Conservation (phyloP, 2,329 filamentous ascomycete genomes). For the Tolypocladium ophioglossoides region DNA sequence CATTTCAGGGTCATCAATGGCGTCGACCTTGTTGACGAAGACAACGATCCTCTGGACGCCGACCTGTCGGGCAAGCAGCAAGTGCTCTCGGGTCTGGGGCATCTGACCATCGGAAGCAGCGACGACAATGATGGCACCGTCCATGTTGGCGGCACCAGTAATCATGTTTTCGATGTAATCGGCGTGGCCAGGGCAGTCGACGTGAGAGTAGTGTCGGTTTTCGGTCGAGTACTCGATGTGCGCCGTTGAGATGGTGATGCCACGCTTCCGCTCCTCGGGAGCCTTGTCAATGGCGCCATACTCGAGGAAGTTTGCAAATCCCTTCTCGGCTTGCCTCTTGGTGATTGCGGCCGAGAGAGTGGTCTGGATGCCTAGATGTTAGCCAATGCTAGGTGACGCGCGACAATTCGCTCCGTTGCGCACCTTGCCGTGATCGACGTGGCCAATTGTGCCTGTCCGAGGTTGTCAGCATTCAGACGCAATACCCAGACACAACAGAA, state of each 20-base stretch:
- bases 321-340: constrained; percentile 93
- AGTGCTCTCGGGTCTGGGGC: constrained; percentile 97
- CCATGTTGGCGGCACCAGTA: constrained; percentile 98
- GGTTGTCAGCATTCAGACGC: neutral
- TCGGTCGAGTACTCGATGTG: constrained; percentile 98
- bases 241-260: constrained; percentile 97
- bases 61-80: constrained; percentile 94
- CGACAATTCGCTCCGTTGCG: neutral
- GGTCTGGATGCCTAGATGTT: constrained; percentile 50
- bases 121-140: constrained; percentile 96
- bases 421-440: constrained; percentile 99
- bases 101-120: constrained; percentile 98
- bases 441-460: constrained; percentile 76
- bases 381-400: neutral
- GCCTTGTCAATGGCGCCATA: constrained; percentile 99
- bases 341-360: constrained; percentile 98
- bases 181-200: constrained; percentile 99
- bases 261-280: constrained; percentile 97
- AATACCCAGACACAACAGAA: neutral
- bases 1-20: constrained; percentile 97
- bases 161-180: constrained; percentile 99
- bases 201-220: constrained; percentile 93
- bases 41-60: constrained; percentile 97
- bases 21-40: constrained; percentile 99
- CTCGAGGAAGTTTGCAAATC: constrained; percentile 86